These are phyloP conservation scores for Chlamydomonas incerta DNA, from an alignment of 139 green algal species.

Conservation along the genomic window DNA sequence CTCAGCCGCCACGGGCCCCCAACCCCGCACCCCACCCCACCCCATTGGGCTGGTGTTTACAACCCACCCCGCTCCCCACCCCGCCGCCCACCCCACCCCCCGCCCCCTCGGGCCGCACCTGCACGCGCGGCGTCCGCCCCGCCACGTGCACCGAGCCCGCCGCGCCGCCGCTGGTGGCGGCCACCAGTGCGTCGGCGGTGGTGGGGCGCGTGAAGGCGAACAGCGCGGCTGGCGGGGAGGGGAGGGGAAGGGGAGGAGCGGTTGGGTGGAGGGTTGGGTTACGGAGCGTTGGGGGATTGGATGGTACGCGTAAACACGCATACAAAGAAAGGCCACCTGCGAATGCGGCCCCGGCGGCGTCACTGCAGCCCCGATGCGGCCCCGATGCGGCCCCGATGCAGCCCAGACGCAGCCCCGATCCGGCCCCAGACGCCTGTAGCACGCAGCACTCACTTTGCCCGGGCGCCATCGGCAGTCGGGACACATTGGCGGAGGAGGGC, in stretches of 20 bases:
- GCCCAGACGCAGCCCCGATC: no score
- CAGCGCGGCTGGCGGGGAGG: conserved; percentile 4
- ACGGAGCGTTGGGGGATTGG: no score
- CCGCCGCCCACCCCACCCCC: no score
- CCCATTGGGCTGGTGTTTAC: no score
- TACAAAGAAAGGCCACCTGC: no score
- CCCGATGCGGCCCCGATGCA: no score
- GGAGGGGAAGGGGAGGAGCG: neutral
- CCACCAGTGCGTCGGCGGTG: conserved; percentile 15
- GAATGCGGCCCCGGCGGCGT: no score
- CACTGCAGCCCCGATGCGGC: no score
- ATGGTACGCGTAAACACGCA: no score
- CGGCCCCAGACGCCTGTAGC: no score
- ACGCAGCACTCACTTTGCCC: neutral
- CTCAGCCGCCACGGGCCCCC: no score
- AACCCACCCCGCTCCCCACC: neutral
- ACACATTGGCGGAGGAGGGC: neutral
- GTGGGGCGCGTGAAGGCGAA: conserved; percentile 22
- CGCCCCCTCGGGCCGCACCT: neutral
- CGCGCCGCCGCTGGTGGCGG: conserved; percentile 31
- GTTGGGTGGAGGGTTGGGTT: neutral
- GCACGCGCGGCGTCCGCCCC: neutral
- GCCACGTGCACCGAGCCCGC: neutral
- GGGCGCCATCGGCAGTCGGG: neutral
- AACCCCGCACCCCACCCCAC: no score